Conservation (phyloP, 345 rosid species). For the Abelmoschus esculentus region DNA sequence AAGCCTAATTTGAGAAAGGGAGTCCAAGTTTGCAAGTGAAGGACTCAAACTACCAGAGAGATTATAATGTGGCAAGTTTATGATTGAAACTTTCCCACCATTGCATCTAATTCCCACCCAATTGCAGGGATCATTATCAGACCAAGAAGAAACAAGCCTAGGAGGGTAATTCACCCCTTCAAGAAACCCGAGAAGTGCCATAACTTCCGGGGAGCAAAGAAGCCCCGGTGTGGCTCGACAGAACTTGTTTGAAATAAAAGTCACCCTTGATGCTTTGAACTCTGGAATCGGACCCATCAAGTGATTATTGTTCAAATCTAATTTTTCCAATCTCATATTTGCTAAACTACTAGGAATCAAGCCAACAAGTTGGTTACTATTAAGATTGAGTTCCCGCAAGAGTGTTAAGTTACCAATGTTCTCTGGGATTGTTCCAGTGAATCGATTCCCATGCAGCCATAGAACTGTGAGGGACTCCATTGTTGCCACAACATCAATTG, state of each 20-base stretch:
- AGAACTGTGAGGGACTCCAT: conserved; percentile 40
- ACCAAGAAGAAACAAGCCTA: conserved; percentile 49
- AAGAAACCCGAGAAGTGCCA: conserved; percentile 60
- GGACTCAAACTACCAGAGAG: conserved; percentile 62
- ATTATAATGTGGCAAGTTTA: conserved; percentile 37
- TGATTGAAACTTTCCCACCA: conserved; percentile 22
- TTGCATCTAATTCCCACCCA: conserved; percentile 47
- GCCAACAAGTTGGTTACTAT: conserved; percentile 51
- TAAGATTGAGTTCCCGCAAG: conserved; percentile 54
- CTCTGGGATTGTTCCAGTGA: conserved; percentile 58
- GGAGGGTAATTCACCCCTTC: conserved; percentile 49
- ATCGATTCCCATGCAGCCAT: conserved; percentile 80
- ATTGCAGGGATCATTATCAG: conserved; percentile 57
- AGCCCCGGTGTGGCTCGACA: conserved; percentile 39
- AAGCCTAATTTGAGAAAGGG: conserved; percentile 39
- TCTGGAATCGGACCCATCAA: conserved; percentile 67
- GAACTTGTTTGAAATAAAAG: conserved; percentile 39
- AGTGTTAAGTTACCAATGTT: conserved; percentile 42
- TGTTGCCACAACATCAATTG: conserved; percentile 47
- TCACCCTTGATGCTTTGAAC: conserved; percentile 34
- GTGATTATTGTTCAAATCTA: conserved; percentile 59
- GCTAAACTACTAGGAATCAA: conserved; percentile 47
- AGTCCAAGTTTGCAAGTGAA: conserved; percentile 39
- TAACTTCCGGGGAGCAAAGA: conserved; percentile 51
- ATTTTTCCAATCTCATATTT: conserved; percentile 32